Conservation (phyloP, 2,329 filamentous ascomycete species). For the Macrophomina phaseolina region DNA sequence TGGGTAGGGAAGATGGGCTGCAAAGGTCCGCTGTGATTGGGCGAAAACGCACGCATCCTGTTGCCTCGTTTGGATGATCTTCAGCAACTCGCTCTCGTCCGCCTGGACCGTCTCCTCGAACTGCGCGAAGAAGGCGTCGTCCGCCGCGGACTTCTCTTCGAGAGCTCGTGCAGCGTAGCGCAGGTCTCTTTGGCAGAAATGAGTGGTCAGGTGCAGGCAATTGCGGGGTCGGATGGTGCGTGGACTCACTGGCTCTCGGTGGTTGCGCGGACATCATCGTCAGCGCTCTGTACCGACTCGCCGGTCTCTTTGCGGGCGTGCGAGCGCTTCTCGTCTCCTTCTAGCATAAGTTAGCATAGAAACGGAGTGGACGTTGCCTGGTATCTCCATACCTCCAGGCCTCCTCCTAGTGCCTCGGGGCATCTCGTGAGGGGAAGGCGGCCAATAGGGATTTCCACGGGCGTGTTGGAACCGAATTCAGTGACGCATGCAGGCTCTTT, state of each 20-base stretch:
- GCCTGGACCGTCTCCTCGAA: background rate
- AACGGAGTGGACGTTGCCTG: background rate
- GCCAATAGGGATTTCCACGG: background rate
- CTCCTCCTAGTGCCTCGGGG: background rate
- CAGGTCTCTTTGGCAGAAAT: constrained; percentile 32
- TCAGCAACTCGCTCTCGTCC: constrained; percentile 1
- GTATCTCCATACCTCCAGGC: background rate
- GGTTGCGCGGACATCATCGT: constrained; percentile 28
- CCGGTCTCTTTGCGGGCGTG: background rate
- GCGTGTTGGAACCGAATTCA: background rate
- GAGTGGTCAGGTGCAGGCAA: background rate
- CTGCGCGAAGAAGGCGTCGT: constrained; percentile 8
- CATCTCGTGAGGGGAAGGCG: background rate
- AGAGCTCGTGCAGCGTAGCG: constrained; percentile 26
- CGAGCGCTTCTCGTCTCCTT: background rate
- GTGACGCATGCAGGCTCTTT: background rate
- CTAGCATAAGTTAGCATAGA: background rate
- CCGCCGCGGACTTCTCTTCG: background rate
- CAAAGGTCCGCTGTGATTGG: background rate
- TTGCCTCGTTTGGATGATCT: constrained; percentile 2
- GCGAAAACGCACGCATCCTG: constrained; percentile 1
- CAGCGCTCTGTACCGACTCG: constrained; percentile 20
- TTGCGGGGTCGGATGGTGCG: background rate
- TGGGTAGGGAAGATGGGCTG: background rate
- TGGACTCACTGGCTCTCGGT: constrained; percentile 37